Evolutionary conservation across 208 protist genomes (phyloP).

Genomic region (Perkinsela sp.): DNA sequence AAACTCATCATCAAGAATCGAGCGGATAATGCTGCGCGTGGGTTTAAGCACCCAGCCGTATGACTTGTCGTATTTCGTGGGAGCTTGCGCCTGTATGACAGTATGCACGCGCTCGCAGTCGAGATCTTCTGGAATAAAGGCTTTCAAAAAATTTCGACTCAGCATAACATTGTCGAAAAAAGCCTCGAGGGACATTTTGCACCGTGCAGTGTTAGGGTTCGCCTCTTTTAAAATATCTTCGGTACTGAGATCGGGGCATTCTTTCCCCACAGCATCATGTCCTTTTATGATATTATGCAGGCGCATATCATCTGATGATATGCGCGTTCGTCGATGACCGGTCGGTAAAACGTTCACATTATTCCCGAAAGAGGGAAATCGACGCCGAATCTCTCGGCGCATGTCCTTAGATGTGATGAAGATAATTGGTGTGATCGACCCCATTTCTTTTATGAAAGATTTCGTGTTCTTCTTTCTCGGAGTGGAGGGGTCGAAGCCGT

Average conservation of each 20-base stretch:
- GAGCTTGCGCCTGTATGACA: background rate
- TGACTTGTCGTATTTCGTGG: background rate
- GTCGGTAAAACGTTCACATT: background rate
- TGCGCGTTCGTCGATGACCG: background rate
- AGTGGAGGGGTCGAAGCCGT: background rate
- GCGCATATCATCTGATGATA: background rate
- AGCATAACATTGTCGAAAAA: background rate
- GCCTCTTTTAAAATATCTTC: background rate
- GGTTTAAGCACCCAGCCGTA: background rate
- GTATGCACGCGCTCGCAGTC: background rate
- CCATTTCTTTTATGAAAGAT: background rate
- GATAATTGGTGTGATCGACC: background rate
- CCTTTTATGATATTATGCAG: background rate
- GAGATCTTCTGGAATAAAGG: background rate
- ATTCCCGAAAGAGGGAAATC: background rate
- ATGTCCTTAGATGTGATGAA: background rate
- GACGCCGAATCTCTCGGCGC: background rate
- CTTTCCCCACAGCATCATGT: background rate
- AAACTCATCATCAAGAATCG: background rate
- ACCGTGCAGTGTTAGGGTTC: background rate
- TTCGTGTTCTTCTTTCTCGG: background rate
- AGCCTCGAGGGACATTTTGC: background rate
- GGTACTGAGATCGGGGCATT: background rate
- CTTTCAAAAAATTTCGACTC: background rate
- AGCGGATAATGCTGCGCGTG: background rate